Base-by-base conservation (phyloP, 2,329 filamentous ascomycete species). In the Aureobasidium sp. region DNA sequence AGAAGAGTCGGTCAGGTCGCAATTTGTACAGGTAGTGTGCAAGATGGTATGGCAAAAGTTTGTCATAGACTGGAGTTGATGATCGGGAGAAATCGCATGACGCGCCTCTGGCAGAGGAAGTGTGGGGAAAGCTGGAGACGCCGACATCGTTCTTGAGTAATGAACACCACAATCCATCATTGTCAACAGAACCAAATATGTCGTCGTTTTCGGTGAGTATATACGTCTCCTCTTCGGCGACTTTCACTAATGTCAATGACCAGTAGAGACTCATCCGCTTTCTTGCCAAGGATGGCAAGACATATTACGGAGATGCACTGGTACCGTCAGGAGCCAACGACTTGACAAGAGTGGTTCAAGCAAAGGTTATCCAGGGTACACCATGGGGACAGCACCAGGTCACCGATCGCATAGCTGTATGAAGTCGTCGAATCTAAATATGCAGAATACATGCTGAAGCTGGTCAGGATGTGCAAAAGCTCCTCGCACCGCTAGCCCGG, bases 301-400 rank as follows among this genome's bases (percentile, higher is more conserved):
- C 82, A 39, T 88, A 89, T 74, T 89, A 90, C 66, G 89, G 88
- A 66, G 87, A 91, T 74, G 87, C 88, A 63, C 83, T 91, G 61
- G 80, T 90, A 25, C 85, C 86, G 3, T 59, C 73, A 0, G 85
- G 21, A 25, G 75, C 81, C 41, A 82, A 72, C 54, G 85, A 90
- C 68, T 80, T 89, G 64, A 76, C 82, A 63, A 81, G 84, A 74
- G 80, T 82, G 1, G 82, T 77, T 54, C 79, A 82, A 67, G 87
- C 87, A 27, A 81, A 76, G 54, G 77, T 90, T 51, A 83, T 90
- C 65, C 76, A 76, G 25, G 87, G 87, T 42, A 80, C 85, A 66
- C 83, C 90, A 67, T 89, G 89, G 66, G 84, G 84, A 57, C 77
- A 81, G 66, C 79, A 89, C 69, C 74, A 79, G 42, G 82, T 90